phyloP scores from a whole-genome alignment of 257 asterid genomes.

The Solanum arcanum region DNA sequence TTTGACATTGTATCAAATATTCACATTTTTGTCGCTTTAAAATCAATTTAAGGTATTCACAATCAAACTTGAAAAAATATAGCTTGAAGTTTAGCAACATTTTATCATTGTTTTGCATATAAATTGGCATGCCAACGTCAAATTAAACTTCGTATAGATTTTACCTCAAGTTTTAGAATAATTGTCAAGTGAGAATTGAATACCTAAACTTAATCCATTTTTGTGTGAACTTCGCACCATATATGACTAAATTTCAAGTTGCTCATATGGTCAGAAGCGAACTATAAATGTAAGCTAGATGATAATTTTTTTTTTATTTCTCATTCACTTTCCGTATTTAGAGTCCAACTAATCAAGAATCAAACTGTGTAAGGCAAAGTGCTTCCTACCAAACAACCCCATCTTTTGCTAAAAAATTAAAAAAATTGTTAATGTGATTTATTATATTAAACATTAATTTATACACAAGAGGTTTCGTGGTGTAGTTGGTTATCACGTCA shows the following conservation, averaged over 20 bases:
- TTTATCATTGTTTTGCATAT: not conserved
- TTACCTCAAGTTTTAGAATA: not conserved
- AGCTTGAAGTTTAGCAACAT: not conserved
- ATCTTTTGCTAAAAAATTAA: not conserved
- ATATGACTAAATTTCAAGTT: no score
- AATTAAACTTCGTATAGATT: no score
- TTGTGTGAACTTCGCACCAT: not conserved
- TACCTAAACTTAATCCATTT: not conserved
- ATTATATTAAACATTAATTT: not conserved
- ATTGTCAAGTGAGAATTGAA: no score
- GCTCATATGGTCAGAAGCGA: not conserved
- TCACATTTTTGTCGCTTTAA: not conserved
- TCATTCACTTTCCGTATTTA: not conserved
- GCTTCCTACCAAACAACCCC: not conserved
- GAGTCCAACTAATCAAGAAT: no score
- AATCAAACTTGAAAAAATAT: not conserved
- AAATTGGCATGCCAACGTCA: not conserved
- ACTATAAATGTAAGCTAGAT: no score
- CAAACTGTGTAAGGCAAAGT: rapidly evolving
- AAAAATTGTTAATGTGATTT: not conserved
- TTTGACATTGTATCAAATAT: no score
- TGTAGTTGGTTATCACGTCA: conserved; percentile 99
- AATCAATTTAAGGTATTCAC: not conserved
- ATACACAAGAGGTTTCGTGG: conserved; percentile 46
- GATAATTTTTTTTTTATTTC: no score